Evolutionary conservation across 208 protist genomes (phyloP).

Genomic region (Porcisia deanei): DNA sequence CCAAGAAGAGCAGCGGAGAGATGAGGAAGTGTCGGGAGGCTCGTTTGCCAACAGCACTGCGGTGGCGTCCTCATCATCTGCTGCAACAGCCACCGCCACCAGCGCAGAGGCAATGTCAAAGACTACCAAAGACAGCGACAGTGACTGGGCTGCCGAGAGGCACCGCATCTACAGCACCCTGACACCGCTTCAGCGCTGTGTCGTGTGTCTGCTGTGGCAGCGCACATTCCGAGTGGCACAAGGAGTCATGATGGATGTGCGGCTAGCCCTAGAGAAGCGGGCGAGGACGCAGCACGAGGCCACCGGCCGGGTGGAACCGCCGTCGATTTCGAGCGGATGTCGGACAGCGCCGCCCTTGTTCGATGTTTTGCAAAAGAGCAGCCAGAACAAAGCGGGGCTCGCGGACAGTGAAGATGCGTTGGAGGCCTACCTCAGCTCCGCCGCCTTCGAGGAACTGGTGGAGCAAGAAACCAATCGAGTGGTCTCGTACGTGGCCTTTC

Average conservation of each 20-base stretch:
- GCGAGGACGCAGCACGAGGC: conserved; percentile 19
- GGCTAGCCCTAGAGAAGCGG: conserved; percentile 28
- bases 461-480: conserved; percentile 40
- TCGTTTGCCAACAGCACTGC: not conserved
- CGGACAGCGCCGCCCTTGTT: not conserved
- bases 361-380: not conserved
- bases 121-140: not conserved
- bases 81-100: not conserved
- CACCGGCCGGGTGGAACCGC: conserved; percentile 11
- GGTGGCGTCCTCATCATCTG: not conserved
- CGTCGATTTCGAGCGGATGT: not conserved
- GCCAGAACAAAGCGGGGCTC: not conserved
- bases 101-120: not conserved
- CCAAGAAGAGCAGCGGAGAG: conserved; percentile 14
- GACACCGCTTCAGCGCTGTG: conserved; percentile 64
- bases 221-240: conserved; percentile 36
- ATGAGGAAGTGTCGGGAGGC: conserved; percentile 10
- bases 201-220: conserved; percentile 78
- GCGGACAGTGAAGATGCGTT: conserved; percentile 34
- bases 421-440: conserved; percentile 40
- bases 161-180: conserved; percentile 49
- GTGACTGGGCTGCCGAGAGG: conserved; percentile 38
- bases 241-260: conserved; percentile 55
- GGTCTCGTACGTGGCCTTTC: conserved; percentile 37
- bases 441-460: conserved; percentile 37